Base-by-base conservation (phyloP, 305 asterid species). In the Petunia hybrid region DNA sequence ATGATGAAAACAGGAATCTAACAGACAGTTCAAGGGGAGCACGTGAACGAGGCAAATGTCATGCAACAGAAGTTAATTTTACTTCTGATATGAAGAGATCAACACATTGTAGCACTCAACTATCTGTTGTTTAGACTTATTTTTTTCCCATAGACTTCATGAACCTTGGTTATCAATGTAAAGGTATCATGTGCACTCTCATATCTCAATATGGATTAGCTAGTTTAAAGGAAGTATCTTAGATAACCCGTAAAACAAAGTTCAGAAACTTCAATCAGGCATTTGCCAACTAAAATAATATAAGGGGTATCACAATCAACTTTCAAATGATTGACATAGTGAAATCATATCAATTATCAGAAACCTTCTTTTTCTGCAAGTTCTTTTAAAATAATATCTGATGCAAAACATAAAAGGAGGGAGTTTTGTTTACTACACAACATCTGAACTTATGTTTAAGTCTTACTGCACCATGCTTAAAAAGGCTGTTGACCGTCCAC, bases 1-100 rank as follows among this genome's bases (percentile, higher is more conserved):
- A 75, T n/a, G n/a, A 75, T 5, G 65, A 75, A 53, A 75, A 75
- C 79, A 75, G 38, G 38, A 38, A 38, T 38, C 79, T 8, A 55
- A 75, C 65, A 55, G 51, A 31, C 51, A 38, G 51, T 38, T 38
- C 79, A 75, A 53, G 51, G 64, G 53, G 48, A 74, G n/a, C 3
- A 22, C 3, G 53, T 22, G n/a, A 55, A 73, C 38, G 64, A 53
- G 22, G 78, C 48, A 53, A 74, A 74, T 36, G 48, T n/a, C 79
- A 75, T 38, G 65, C 79, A 75, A 75, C 8, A 75, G 51, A 38
- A 65, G 38, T 75, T 75, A 55, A 38, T 14, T 38, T 53, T 12
- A 51, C 65, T 38, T 75, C 79, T 53, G 79, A 75, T 55, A 55
- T 13, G 38, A 39, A 7, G 64, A 75, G 46, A 45, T 65, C 53